Evolutionary conservation across 148 eudicot species (phyloP), one percentile per base, ranked within the genome.

Genomic region (Rhododendron mucronatum): DNA sequence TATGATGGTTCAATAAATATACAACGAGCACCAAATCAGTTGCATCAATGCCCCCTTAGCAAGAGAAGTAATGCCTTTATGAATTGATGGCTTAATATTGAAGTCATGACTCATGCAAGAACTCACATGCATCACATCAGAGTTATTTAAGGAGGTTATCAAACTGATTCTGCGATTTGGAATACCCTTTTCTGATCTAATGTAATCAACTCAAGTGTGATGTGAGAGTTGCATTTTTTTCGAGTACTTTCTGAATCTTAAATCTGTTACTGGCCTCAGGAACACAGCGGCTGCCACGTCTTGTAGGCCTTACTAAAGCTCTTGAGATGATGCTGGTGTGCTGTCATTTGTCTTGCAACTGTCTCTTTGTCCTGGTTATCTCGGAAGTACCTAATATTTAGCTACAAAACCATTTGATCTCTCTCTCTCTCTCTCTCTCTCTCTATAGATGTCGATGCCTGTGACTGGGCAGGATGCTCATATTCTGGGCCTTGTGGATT

Each of bases 311-410:
- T 84, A 82, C 94, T 11, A 95, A 94, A 88, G 93, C 96, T 82
- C 94, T 95, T 83, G 97, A 95, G 81, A 93, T 95, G 95, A 93
- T 95, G 92, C 89, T 95, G 95, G 98, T 95, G 90, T 80, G 85
- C 80, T 87, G 84, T 78, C 76, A 51, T 67, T 84, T 88, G 20
- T 28, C 45, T 81, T 65, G 33, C 35, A 37, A 41, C 55, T 41
- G 15, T 69, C 41, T 78, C 28, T 81, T 30, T 35, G 20, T 45
- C 41, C 12, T 86, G 44, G 76, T 41, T 65, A 41, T 18, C 35
- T 81, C 7, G 21, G 15, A 61, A 41, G 26, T 45, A 3, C 28
- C 50, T 59, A 1, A 11, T 41, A 33, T 83, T 44, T 67, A 3
- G 47, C 84, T 6, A 59, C 50, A 82, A 41, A 83, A 82, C 57